phyloP scores from a whole-genome alignment of 495 filamentous ascomycete species.

The Trichoderma parareesei region DNA sequence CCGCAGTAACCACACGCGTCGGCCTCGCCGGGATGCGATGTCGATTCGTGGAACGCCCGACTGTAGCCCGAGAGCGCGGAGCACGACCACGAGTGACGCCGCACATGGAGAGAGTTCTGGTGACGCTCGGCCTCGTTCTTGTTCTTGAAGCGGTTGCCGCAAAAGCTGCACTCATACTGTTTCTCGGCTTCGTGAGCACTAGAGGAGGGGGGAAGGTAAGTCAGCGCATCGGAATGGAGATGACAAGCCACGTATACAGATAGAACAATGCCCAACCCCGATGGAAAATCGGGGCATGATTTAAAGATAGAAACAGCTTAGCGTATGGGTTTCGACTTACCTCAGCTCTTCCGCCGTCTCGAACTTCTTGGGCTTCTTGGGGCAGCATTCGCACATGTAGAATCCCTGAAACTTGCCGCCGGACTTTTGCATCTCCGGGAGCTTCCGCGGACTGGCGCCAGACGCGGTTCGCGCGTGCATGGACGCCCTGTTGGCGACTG shows the following conservation, averaged over 20 bases:
- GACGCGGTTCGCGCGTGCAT: conserved; percentile 25
- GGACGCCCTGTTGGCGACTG: conserved; percentile 37
- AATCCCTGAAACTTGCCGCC: conserved; percentile 40
- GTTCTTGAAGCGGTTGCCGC: conserved; percentile 96
- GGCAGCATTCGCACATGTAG: conserved; percentile 93
- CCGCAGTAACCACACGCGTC: conserved; percentile 96
- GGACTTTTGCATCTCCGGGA: conserved; percentile 36
- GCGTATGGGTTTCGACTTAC: conserved; percentile 38
- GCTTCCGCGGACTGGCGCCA: conserved; percentile 39
- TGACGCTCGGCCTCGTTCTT: conserved; percentile 98
- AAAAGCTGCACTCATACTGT: conserved; percentile 88
- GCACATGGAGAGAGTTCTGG: conserved; percentile 91
- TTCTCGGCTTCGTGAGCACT: conserved; percentile 82
- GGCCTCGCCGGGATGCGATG: conserved; percentile 44
- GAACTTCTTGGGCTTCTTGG: conserved; percentile 98
- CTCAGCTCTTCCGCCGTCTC: conserved; percentile 76
- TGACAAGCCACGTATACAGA: too few relatives aligned
- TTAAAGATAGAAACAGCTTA: conserved; percentile 22
- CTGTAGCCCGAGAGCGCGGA: conserved; percentile 70
- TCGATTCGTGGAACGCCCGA: conserved; percentile 79
- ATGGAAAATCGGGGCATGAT: not conserved
- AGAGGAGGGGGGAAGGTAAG: conserved; percentile 18
- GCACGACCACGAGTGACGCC: conserved; percentile 97
- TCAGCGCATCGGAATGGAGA: conserved; percentile 4
- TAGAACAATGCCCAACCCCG: too few relatives aligned